Percentiles rank a stretch among this genome's conserved stretches.
These are phyloP conservation scores for Mycosphaerella sp. DNA, from an alignment of 2,329 filamentous ascomycete genomes.

Conservation along the genomic window DNA sequence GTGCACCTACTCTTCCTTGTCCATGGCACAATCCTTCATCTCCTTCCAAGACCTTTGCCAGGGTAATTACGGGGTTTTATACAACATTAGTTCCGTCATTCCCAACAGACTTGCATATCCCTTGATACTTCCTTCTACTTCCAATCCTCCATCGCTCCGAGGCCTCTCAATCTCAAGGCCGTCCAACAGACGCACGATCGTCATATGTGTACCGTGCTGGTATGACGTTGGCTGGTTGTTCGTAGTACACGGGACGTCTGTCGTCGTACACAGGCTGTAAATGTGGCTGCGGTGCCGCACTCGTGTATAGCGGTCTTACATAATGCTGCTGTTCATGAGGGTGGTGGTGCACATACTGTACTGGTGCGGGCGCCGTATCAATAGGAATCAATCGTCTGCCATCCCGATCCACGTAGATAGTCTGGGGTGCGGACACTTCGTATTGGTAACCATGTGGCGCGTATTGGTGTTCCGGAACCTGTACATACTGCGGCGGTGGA, in stretches of 20 bases:
- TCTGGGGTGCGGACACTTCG: slow-evolving; percentile 22
- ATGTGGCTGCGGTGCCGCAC: slow-evolving; percentile 9
- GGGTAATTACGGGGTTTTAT: background rate
- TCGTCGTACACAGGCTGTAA: slow-evolving; percentile 18
- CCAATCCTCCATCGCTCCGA: background rate
- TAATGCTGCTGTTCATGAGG: slow-evolving; percentile 25
- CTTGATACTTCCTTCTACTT: too few species aligned
- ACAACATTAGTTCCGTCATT: background rate
- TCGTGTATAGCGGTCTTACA: slow-evolving; percentile 16
- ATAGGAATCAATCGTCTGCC: slow-evolving; percentile 29
- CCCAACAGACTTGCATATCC: too few species aligned
- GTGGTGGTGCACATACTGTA: slow-evolving; percentile 27
- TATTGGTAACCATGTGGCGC: slow-evolving; percentile 19
- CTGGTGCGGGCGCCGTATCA: slow-evolving; percentile 26
- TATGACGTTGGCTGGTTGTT: slow-evolving; percentile 3
- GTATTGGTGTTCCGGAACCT: slow-evolving; percentile 18
- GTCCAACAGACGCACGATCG: slow-evolving; percentile 20
- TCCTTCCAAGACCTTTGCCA: too few species aligned
- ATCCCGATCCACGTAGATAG: slow-evolving; percentile 33
- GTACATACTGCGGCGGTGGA: slow-evolving; percentile 24
- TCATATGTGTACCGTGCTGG: slow-evolving; percentile 18
- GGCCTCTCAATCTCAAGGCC: slow-evolving; percentile 7
- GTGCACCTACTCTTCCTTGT: too few species aligned
- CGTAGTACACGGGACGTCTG: slow-evolving; percentile 14
- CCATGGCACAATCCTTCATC: too few species aligned